Evolutionary conservation across 495 filamentous ascomycete genomes (phyloP).

Genomic region (Cryomyces antarcticus): DNA sequence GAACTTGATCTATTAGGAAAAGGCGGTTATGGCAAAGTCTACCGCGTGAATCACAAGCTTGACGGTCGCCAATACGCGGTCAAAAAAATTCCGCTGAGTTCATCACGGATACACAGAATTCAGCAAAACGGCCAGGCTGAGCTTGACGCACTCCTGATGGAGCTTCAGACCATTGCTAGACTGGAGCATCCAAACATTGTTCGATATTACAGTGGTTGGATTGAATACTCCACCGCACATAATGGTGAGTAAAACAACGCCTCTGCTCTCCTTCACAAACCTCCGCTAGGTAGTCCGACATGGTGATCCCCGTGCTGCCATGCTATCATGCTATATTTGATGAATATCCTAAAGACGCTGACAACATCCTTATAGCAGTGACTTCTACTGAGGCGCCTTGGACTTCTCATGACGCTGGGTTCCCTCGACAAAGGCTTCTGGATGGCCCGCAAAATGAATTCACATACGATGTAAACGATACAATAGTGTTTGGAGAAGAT

Average conservation of each 20-base stretch:
- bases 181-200: conserved; percentile 21
- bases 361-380: too few relatives aligned
- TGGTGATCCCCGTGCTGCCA: too few relatives aligned
- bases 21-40: conserved; percentile 26
- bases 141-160: conserved; percentile 17
- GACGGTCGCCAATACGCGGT: conserved; percentile 23
- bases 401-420: too few relatives aligned
- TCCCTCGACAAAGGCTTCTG: too few relatives aligned
- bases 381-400: too few relatives aligned
- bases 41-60: conserved; percentile 16
- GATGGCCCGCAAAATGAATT: too few relatives aligned
- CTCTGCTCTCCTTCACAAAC: neutral
- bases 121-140: conserved; percentile 10
- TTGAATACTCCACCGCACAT: conserved; percentile 10
- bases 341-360: too few relatives aligned
- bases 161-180: conserved; percentile 15
- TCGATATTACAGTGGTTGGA: conserved; percentile 19
- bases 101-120: conserved; percentile 8
- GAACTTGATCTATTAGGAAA: conserved; percentile 18
- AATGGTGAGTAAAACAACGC: neutral
- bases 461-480: too few relatives aligned
- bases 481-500: too few relatives aligned
- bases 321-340: too few relatives aligned
- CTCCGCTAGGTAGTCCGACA: neutral
- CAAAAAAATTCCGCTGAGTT: conserved; percentile 21